A percentile compares a stretch with the other conserved stretches of the same genome.
These are phyloP conservation scores for Didymella sp. DNA, from an alignment of 2,329 filamentous ascomycete genomes.

Conservation along the genomic window DNA sequence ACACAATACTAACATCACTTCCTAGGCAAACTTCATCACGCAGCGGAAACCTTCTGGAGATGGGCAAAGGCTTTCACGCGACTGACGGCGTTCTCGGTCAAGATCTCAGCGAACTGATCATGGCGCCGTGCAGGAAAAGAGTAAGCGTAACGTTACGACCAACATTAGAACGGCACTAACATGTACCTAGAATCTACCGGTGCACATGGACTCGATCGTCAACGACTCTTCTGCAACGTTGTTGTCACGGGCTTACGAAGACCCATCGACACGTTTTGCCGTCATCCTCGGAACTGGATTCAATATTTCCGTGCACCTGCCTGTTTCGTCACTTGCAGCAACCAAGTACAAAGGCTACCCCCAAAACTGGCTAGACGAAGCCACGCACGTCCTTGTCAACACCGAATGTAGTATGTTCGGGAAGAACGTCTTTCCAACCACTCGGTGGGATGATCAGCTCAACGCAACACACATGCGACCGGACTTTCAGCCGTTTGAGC, in stretches of 20 bases:
- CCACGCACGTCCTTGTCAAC: conserved; percentile 69
- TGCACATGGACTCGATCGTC: conserved; percentile 67
- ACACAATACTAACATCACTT: conserved; percentile 22
- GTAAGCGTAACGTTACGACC: conserved; percentile 35
- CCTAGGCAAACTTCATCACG: conserved; percentile 64
- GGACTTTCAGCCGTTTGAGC: conserved; percentile 70
- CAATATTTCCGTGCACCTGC: conserved; percentile 69
- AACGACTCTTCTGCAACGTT: conserved; percentile 69
- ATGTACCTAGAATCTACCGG: conserved; percentile 56
- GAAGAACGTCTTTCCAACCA: conserved; percentile 63
- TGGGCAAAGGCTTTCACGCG: conserved; percentile 71
- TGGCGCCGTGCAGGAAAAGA: conserved; percentile 62
- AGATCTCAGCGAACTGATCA: conserved; percentile 66
- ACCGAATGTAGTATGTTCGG: conserved; percentile 73
- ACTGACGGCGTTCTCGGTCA: conserved; percentile 65
- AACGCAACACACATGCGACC: conserved; percentile 64
- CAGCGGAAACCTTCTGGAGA: conserved; percentile 64
- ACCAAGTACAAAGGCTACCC: conserved; percentile 65
- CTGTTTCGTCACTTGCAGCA: conserved; percentile 59
- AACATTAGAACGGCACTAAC: conserved; percentile 24
- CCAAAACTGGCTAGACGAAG: conserved; percentile 61
- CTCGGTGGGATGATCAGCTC: conserved; percentile 67
- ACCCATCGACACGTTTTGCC: conserved; percentile 67
- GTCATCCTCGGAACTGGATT: conserved; percentile 70
- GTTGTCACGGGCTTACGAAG: conserved; percentile 67